Conservation (phyloP, 441 rosid species). For the Jatropha podagrica region DNA sequence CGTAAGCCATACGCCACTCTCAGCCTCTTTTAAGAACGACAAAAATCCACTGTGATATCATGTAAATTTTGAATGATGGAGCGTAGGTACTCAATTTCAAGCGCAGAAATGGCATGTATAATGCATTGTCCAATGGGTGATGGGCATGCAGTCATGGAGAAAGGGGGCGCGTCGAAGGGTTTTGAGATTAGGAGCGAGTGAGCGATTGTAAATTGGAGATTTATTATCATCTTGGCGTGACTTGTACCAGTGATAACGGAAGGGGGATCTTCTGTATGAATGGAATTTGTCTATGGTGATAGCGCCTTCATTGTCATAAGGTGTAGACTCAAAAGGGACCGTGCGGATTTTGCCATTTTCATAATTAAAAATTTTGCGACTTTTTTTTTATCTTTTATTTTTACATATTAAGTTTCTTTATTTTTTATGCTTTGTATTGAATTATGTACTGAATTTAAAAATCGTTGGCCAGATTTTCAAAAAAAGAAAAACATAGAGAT, state of each 20-base stretch:
- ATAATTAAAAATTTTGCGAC: too few relatives aligned
- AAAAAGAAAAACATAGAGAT: too few relatives aligned
- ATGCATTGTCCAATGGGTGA: background rate
- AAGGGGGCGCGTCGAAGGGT: background rate
- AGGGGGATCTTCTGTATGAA: background rate
- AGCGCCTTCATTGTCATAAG: too few relatives aligned
- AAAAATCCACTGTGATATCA: constrained; percentile 24
- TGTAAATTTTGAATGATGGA: constrained; percentile 5
- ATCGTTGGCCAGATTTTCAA: too few relatives aligned
- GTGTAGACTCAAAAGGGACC: too few relatives aligned
- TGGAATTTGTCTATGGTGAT: too few relatives aligned
- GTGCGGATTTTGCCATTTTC: too few relatives aligned
- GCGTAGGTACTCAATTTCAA: background rate
- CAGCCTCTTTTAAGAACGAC: constrained; percentile 16
- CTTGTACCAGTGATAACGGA: background rate
- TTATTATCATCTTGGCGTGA: background rate
- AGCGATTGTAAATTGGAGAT: background rate
- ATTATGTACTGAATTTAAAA: too few relatives aligned
- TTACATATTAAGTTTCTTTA: too few relatives aligned
- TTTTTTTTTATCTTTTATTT: too few relatives aligned
- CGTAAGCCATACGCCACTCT: constrained; percentile 36
- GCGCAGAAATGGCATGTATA: background rate
- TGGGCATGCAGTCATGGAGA: too few relatives aligned
- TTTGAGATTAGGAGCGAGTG: background rate
- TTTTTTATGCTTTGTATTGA: too few relatives aligned